These are phyloP conservation scores for Arctium minus DNA, from an alignment of 129 eudicot genomes.

Conservation along the genomic window DNA sequence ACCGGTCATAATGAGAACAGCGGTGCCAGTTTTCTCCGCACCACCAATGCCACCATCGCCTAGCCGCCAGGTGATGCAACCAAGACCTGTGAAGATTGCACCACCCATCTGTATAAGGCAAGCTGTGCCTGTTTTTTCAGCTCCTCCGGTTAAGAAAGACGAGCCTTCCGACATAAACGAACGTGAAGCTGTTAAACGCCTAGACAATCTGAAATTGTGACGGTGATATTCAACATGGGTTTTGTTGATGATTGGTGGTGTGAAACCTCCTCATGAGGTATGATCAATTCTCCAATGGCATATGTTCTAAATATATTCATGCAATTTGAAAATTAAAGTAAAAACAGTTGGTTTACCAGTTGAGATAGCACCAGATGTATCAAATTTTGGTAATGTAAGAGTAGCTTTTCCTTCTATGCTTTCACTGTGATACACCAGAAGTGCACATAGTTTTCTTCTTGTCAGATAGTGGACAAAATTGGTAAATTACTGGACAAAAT, in stretches of 20 bases:
- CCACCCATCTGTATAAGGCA: conserved; percentile 71
- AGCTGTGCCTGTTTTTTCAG: conserved; percentile 51
- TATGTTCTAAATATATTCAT: conserved; percentile 18
- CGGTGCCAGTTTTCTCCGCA: conserved; percentile 79
- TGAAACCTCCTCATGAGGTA: conserved; percentile 8
- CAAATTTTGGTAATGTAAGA: conserved; percentile 37
- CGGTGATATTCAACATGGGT: neutral
- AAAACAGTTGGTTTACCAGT: conserved; percentile 11
- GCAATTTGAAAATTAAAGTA: conserved; percentile 6
- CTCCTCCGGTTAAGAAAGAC: conserved; percentile 34
- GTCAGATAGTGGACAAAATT: neutral
- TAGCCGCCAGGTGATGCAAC: conserved; percentile 34
- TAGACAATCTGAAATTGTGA: conserved; percentile 64
- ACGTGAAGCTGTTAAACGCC: conserved; percentile 36
- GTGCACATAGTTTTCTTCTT: neutral
- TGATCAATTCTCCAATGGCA: conserved; percentile 14
- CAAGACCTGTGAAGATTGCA: conserved; percentile 41
- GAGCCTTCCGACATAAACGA: conserved; percentile 23
- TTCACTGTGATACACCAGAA: neutral
- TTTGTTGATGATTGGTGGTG: conserved; percentile 4
- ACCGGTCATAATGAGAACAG: conserved; percentile 70
- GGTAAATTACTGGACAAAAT: neutral
- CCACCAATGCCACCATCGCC: conserved; percentile 49
- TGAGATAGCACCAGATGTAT: conserved; percentile 23
- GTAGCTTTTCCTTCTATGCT: conserved; percentile 25